Percentiles rank a stretch among this genome's conserved stretches.
Conservation (phyloP, 257 asterid genomes). For the Nicotiana sylvestris region DNA sequence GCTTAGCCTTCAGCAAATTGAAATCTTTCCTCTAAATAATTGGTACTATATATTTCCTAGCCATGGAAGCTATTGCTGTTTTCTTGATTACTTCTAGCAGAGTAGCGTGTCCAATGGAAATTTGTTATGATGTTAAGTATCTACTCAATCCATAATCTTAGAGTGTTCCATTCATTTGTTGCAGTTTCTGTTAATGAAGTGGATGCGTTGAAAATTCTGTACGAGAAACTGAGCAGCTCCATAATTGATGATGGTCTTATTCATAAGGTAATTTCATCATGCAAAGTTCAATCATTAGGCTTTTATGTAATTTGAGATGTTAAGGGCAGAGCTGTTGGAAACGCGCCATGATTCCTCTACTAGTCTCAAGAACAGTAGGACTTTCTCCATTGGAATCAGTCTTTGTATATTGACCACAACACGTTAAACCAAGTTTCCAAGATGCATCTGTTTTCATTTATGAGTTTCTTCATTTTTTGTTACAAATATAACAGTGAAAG, state of each 20-base stretch:
- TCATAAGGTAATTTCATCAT: conserved; percentile 53
- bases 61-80: background rate
- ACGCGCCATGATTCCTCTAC: no score
- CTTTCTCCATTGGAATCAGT: no score
- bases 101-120: background rate
- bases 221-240: conserved; percentile 60
- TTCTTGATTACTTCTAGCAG: background rate
- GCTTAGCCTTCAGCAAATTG: background rate
- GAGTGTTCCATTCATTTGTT: background rate
- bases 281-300: background rate
- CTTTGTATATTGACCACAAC: no score
- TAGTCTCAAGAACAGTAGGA: no score
- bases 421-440: no score
- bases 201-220: conserved; percentile 69
- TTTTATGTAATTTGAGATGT: background rate
- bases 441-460: no score
- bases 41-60: background rate
- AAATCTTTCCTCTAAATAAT: background rate
- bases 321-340: background rate
- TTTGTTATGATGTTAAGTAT: background rate
- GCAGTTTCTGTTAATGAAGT: conserved; percentile 84
- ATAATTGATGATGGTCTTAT: conserved; percentile 61
- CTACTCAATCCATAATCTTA: background rate
- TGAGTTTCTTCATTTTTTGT: no score
- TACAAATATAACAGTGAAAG: no score